phyloP scores from a whole-genome alignment of 495 filamentous ascomycete species.

The Darksidea phi region DNA sequence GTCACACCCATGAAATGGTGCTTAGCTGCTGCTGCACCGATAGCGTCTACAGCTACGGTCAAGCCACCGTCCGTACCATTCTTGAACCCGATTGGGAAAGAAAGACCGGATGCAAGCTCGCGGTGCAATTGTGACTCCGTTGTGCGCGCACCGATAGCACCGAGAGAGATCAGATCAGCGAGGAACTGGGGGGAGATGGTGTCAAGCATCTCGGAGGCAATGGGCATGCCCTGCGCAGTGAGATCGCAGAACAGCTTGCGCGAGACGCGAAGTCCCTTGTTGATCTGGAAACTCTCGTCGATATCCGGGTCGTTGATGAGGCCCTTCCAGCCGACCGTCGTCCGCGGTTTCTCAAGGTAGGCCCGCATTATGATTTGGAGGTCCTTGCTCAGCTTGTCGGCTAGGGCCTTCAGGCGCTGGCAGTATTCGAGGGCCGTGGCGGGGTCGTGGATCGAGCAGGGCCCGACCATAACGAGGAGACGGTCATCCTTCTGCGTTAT shows the following conservation, averaged over 20 bases:
- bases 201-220: conserved; percentile 96
- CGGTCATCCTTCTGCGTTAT: conserved; percentile 80
- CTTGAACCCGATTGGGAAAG: conserved; percentile 98
- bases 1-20: conserved; percentile 99
- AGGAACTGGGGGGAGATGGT: conserved; percentile 97
- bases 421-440: conserved; percentile 85
- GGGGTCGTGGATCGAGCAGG: conserved; percentile 97
- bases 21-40: conserved; percentile 83
- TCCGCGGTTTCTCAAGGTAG: conserved; percentile 98
- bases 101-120: conserved; percentile 92
- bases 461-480: conserved; percentile 89
- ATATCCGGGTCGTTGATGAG: conserved; percentile 99
- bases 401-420: conserved; percentile 67
- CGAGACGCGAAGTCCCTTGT: conserved; percentile 90
- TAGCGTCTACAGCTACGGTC: conserved; percentile 92
- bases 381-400: conserved; percentile 73
- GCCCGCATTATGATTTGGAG: conserved; percentile 94
- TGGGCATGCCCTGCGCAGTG: conserved; percentile 81
- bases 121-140: conserved; percentile 95
- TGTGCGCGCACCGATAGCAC: conserved; percentile 94
- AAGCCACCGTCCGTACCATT: conserved; percentile 97
- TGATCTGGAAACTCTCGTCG: conserved; percentile 96
- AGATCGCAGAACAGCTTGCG: conserved; percentile 88
- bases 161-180: conserved; percentile 90
- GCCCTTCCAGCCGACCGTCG: conserved; percentile 99